phyloP scores from a whole-genome alignment of 2,329 filamentous ascomycete species.

The Botrytis elliptica region DNA sequence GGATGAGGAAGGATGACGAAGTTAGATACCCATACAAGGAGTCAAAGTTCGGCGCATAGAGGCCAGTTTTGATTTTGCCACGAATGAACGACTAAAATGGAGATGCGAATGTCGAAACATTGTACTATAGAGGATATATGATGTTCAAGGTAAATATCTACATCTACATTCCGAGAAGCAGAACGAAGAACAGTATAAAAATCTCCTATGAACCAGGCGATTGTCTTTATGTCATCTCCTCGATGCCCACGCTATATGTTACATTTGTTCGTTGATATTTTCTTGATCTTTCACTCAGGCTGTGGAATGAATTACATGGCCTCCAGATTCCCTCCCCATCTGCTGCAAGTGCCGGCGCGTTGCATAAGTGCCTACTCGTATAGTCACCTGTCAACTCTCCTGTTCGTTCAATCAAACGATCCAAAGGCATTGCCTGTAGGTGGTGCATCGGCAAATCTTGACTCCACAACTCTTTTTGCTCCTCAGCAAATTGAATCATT shows the following conservation, averaged over 20 bases:
- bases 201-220: background rate
- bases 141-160: background rate
- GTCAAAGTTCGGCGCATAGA: slow-evolving; percentile 38
- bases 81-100: background rate
- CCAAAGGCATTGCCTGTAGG: background rate
- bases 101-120: background rate
- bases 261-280: background rate
- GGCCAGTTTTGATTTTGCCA: background rate
- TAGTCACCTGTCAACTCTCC: background rate
- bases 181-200: background rate
- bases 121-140: slow-evolving; percentile 15
- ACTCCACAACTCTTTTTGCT: background rate
- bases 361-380: background rate
- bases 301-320: background rate
- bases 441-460: background rate
- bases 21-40: slow-evolving; percentile 62
- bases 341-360: background rate
- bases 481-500: background rate
- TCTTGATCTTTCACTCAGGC: background rate
- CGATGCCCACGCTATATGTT: background rate
- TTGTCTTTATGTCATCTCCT: background rate
- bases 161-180: background rate
- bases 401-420: too few species aligned
- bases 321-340: background rate
- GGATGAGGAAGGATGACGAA: slow-evolving; percentile 78